A percentile compares a stretch with the other conserved stretches of the same genome.
Conservation (phyloP, 2,329 filamentous ascomycete species). For the Fusarium falciforme region DNA sequence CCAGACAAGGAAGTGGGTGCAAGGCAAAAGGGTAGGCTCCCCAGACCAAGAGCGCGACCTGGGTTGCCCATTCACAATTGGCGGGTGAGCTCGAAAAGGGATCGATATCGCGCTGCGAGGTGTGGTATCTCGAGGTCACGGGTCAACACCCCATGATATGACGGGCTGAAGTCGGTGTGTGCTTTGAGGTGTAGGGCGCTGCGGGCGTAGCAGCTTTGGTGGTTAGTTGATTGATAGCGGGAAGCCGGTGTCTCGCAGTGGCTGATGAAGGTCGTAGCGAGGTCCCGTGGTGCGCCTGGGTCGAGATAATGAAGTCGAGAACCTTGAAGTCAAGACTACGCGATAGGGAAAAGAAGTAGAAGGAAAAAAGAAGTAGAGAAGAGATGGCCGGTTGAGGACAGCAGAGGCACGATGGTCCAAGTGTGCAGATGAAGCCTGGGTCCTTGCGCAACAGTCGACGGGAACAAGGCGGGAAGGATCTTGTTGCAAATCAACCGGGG, state of each 20-base stretch:
- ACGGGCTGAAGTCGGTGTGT: slow-evolving; percentile 39
- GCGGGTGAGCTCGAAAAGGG: not conserved
- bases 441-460: slow-evolving; percentile 24
- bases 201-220: slow-evolving; percentile 37
- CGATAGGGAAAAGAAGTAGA: slow-evolving; percentile 24
- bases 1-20: slow-evolving; percentile 26
- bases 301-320: slow-evolving; percentile 11
- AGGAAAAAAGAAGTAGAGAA: slow-evolving; percentile 10
- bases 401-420: slow-evolving; percentile 9
- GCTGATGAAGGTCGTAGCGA: slow-evolving; percentile 7
- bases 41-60: not conserved
- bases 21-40: slow-evolving; percentile 16
- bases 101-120: slow-evolving; percentile 28
- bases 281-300: slow-evolving; percentile 28
- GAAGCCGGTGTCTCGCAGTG: slow-evolving; percentile 27
- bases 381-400: slow-evolving; percentile 16
- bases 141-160: slow-evolving; percentile 43
- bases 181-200: slow-evolving; percentile 28
- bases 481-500: slow-evolving; percentile 15
- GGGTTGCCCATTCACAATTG: slow-evolving; percentile 5
- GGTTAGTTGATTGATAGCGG: slow-evolving; percentile 42
- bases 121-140: slow-evolving; percentile 38
- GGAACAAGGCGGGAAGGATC: slow-evolving; percentile 35
- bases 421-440: slow-evolving; percentile 26
- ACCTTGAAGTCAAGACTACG: slow-evolving; percentile 12